Base-by-base conservation (phyloP, 2,329 filamentous ascomycete genomes). In the Rhexocercosporidium sp. region DNA sequence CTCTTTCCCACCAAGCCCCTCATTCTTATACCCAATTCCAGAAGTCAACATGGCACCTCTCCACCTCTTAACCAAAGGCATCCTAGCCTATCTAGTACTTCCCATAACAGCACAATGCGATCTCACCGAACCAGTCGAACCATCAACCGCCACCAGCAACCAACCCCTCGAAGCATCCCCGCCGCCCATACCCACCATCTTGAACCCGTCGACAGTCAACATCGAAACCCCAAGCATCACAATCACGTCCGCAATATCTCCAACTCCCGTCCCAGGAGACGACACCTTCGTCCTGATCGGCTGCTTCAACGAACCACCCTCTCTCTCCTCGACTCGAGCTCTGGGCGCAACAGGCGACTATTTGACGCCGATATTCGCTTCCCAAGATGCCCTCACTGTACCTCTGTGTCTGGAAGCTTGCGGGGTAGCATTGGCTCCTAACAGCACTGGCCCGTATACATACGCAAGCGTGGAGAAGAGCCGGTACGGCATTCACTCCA, bases 301-400 rank as follows among this genome's bases (percentile, higher is more conserved):
- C n/a, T 71, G 69, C 59, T 72, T 69, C 46, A 66, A 64, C n/a
- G 69, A 72, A 64, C 65, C 67, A 34, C 39, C 59, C 4, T 8
- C 49, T 14, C 34, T 16, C 11, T 31, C 49, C 8, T 59, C 62
- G 22, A 49, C 47, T 20, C 64, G 57, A 8, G 66, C 68, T 41
- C 49, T 72, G 9, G 68, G 66, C 7, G 39, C 60, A 6, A 37
- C n/a, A 16, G 64, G 65, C n/a, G 29, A 59, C 37, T 71, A 70
- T 46, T 53, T 69, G 20, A 66, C n/a, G 41, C 71, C 71, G 11
- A 46, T 22, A 8, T 57, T 65, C 27, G 27, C 29, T 12, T 27
- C 51, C 7, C 39, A 60, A 18, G 63, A 69, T 27, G 31, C 44
- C 20, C 22, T 72, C 16, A 72, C 69, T 6, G 68, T 69, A 12